Evolutionary conservation across 2,329 filamentous ascomycete genomes (phyloP), one percentile per base, ranked within the genome.

Genomic region (Hymenoscyphus occultus): DNA sequence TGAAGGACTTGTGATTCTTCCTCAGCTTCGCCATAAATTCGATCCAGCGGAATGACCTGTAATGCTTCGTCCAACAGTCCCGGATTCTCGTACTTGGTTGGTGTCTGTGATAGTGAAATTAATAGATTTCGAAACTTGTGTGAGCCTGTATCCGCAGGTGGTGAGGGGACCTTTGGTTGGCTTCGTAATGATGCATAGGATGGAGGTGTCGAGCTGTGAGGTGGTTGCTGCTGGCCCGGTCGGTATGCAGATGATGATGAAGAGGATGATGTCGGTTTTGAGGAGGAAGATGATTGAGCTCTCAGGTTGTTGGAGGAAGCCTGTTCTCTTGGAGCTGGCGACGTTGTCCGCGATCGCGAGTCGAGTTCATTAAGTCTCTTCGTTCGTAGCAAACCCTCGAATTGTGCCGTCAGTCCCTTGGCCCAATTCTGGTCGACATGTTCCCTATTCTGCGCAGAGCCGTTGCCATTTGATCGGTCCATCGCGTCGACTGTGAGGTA

Each of bases 31-130:
- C 89, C 85, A 78, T 98, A 98, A 72, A 99, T 92, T 71, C 92
- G 87, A 75, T 97, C 92, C 39, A 98, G 81, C 0, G 94, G 94
- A 59, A 99, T 92, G 45, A 88, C 87, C 67, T 91, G 87, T 19
- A 99, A 81, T 4, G 94, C 95, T 77, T 98, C 94, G 76, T 99
- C 95, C 61, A 99, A 81, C 12, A 98, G 81, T 42, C 95, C 95
- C 0, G 95, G 94, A 77, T 99, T 98, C 78, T 99, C 95, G 80
- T 96, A 99, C 76, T 94, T 95, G 22, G 89, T 90, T 19, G 95
- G 95, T 57, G 93, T 97, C 65, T 90, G 84, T 16, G 94, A 97
- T 22, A 98, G 80, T 22, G 91, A 92, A 70, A 96, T 85, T 56
- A 98, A 84, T 67, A 96, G 85, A 78, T 90, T 96, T 71, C 90